These are phyloP conservation scores for Hansenula sp. DNA, from an alignment of 1,139 yeast genomes.

Conservation along the genomic window DNA sequence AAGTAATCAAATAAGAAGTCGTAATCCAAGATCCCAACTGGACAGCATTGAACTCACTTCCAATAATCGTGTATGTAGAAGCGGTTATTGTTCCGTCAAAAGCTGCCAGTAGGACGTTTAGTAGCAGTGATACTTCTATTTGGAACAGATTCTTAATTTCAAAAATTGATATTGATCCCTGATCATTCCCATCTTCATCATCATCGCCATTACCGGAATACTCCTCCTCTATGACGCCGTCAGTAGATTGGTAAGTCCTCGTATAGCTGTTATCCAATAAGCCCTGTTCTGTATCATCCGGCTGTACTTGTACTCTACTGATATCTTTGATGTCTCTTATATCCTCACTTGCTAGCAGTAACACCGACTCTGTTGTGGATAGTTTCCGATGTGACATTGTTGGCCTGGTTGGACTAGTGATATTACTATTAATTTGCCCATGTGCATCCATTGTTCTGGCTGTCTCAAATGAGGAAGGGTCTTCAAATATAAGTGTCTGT, in stretches of 20 bases:
- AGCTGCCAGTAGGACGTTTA: conserved; percentile 44
- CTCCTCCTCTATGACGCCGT: background rate
- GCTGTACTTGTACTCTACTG: too few species aligned
- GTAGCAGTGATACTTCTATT: conserved; percentile 10
- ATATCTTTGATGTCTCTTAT: too few species aligned
- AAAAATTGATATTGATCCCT: conserved; percentile 6
- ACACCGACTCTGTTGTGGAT: too few species aligned
- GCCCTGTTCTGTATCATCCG: background rate
- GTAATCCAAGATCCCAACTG: conserved; percentile 56
- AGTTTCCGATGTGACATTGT: too few species aligned
- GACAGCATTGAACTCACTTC: conserved; percentile 49
- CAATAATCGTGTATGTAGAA: conserved; percentile 50
- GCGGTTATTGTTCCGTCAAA: conserved; percentile 56
- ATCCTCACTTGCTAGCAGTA: too few species aligned
- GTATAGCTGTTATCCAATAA: background rate
- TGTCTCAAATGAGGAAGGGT: too few species aligned
- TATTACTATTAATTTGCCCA: too few species aligned
- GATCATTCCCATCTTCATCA: conserved; percentile 1
- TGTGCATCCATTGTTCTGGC: too few species aligned
- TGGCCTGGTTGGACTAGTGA: too few species aligned
- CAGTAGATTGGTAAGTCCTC: background rate
- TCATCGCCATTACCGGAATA: background rate
- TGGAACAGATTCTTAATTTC: conserved; percentile 8
- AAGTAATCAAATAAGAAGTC: conserved; percentile 51
- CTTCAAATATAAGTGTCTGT: too few species aligned